Base-by-base conservation (phyloP, 2,329 filamentous ascomycete species). In the Plenodomus biglobosus region DNA sequence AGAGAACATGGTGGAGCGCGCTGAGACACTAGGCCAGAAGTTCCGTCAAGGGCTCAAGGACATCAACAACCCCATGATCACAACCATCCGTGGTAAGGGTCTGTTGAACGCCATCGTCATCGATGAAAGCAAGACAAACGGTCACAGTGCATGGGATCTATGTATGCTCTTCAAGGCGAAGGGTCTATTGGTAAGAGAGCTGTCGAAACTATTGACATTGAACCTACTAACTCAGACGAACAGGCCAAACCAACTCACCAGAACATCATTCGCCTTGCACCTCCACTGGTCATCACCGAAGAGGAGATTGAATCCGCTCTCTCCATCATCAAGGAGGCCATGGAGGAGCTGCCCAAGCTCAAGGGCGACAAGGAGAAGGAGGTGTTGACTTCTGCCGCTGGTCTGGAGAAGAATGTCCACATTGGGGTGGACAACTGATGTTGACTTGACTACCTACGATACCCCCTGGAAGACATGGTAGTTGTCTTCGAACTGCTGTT, bases 231-330 rank as follows among this genome's bases (percentile, higher is more conserved):
- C 55, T 43, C 46, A 40, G 37, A 40, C 36, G 39, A 50, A 67
- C 71, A 95, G 90, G 94, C 94, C 65, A 99, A 99, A 82, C 94
- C 94, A 22, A 99, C 94, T 6, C 94, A 99, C 74, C 87, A 95
- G 68, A 96, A 97, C 75, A 97, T 99, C 72, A 99, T 99, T 71
- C 88, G 94, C 48, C 87, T 99, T 53, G 94, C 94, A n/a, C 94
- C 94, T 39, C 94, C 94, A 17, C 79, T 99, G 45, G 91, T 99
- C 58, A 97, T 99, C 66, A 91, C 86, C 20, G 91, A 97, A 67
- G 82, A 86, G 51, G 85, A 99, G 75, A 86, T 99, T 58, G 80
- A 85, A 60, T 82, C 85, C 67, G 87, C 92, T 1, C 72, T 97
- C 45, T 73, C 73, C 43, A 92, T 94, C 65, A 95, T 99, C 68